Base-by-base conservation (phyloP, 495 filamentous ascomycete genomes). In the Aspergillus bridgeri region DNA sequence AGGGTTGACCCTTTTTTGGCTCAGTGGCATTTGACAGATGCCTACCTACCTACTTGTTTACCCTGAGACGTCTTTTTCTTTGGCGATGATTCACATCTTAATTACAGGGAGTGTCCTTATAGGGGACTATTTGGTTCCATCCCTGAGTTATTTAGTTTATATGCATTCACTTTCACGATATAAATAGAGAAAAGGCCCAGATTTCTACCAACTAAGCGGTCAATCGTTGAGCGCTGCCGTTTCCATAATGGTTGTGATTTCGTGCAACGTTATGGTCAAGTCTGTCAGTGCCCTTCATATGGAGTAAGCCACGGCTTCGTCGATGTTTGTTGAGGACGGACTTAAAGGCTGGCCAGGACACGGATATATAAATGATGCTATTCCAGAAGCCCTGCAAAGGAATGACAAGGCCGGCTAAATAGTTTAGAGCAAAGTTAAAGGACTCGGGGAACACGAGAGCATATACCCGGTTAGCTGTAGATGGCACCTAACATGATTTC, bases 381-480 rank as follows among this genome's bases (percentile, higher is more conserved):
- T 95, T 96, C 88, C 90, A 93, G 63, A 94, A 92, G 2, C 91
- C 91, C 65, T 95, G 91, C 0, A 92, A 76, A 0, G 91, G 91
- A 20, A 95, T 78, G 0, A 95, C 90, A 48, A 91, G 80, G 1
- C 87, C 83, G 23, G 86, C 84, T 47, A 84, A 80, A 55, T 86
- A 87, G 61, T 89, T 85, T 23, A 95, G 80, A 21, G 75, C 73
- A 50, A 86, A 82, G 23, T 75, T 78, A 5, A 81, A 70, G 1
- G 78, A 49, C 24, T 82, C 74, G 0, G 76, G 73, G 63, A 86
- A 71, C 6, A 84, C 75, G 18, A 92, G 66, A 17, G 81, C 81
- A 70, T 89, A 92, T 22, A 92, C 81, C 20, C 91, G 80, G 68
- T 95, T 95, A 55, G 85, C 78, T 19, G 86, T 89, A 1, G 90